A percentile compares a stretch with the other conserved stretches of the same genome.
phyloP scores from a whole-genome alignment of 1,284 basidiomycete species.

The Mycena sp. region DNA sequence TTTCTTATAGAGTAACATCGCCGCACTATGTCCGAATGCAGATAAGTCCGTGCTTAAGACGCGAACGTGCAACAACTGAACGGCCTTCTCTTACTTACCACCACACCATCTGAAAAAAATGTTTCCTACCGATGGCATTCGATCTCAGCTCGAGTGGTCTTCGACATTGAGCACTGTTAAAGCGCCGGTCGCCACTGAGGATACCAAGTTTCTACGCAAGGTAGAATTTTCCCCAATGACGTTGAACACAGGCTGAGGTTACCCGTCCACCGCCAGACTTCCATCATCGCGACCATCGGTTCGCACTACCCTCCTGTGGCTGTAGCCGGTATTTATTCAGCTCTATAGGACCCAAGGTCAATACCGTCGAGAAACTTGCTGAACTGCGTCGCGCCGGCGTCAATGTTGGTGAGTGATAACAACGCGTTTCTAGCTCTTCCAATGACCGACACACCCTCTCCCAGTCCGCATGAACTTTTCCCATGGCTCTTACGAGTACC shows the following conservation, averaged over 20 bases:
- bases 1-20: not conserved
- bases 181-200: constrained; percentile 72
- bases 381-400: constrained; percentile 90
- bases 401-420: constrained; percentile 85
- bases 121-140: constrained; percentile 65
- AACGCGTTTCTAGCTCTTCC: constrained; percentile 11
- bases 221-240: constrained; percentile 53
- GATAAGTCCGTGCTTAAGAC: not conserved
- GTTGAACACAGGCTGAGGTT: constrained; percentile 23
- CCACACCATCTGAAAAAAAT: constrained; percentile 44
- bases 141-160: constrained; percentile 92
- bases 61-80: constrained; percentile 19
- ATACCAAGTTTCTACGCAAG: constrained; percentile 91
- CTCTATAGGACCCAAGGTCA: constrained; percentile 86
- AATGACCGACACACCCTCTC: constrained; percentile 17
- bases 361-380: constrained; percentile 85
- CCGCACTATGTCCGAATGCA: constrained; percentile 6
- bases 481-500: constrained; percentile 96
- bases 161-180: constrained; percentile 80
- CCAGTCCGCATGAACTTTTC: constrained; percentile 99
- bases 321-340: constrained; percentile 26
- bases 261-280: constrained; percentile 65
- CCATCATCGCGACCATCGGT: constrained; percentile 98
- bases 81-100: constrained; percentile 27
- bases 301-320: constrained; percentile 31